Evolutionary conservation across 1,284 basidiomycete species (phyloP), one percentile per base, ranked within the genome.

Genomic region (Cystobasidium sp.): DNA sequence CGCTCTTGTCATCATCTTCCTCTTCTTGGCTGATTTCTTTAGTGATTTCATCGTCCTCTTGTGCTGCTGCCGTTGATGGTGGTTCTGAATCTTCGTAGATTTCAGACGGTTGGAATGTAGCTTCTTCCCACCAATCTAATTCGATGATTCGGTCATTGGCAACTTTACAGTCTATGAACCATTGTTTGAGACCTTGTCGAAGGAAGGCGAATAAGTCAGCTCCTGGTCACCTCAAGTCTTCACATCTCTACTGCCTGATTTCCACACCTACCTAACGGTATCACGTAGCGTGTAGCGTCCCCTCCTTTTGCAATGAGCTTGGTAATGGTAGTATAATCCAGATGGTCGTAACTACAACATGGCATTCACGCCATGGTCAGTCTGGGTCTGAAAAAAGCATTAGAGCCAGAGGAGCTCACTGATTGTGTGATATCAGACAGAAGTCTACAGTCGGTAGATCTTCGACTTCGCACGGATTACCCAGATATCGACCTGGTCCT

Each of bases 51-150:
- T n/a, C n/a, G n/a, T n/a, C n/a, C n/a, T n/a, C n/a, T n/a, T n/a
- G n/a, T n/a, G n/a, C n/a, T n/a, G n/a, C n/a, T n/a, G n/a, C n/a
- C n/a, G n/a, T 14, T 12, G 46, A 49, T 18, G 53, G 5, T 18
- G 53, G 5, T n/a, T 10, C 24, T 22, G 64, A 31, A 1, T 6
- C 16, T 22, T 51, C 12, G 37, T 75, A 80, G n/a, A 82, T 78
- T 53, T 87, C 79, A 18, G 83, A 81, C 31, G 84, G 83, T 6
- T 83, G 81, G 3, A 79, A 74, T 10, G 76, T 73, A 37, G 68
- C 39, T 7, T 78, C 76, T 7, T 80, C 75, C 80, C 80, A 81
- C 80, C 80, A 81, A 64, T 81, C 80, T 53, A 79, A 44, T 58
- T 81, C 80, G 52, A 76, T 53, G 8, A 81, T 74, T 39, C 78